Evolutionary conservation across 306 rosid species (phyloP), one percentile per base, ranked within the genome.

Genomic region (Vigna trinervia): DNA sequence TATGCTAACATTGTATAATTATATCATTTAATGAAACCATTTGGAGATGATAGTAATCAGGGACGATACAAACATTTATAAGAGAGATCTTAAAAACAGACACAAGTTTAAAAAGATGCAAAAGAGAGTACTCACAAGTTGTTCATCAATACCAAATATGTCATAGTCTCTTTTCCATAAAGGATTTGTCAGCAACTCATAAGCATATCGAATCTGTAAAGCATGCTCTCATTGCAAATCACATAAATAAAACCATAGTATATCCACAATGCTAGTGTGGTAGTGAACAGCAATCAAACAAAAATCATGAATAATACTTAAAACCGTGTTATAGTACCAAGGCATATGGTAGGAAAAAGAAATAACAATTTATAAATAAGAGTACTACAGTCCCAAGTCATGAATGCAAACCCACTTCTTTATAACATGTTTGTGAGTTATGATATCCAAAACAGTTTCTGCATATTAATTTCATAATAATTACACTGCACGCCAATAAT

Each of bases 151-250:
- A 68, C 91, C 96, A 78, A 88, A 95, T 53, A 87, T 38, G 77
- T 95, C 97, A 23, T 95, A 92, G 87, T 90, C 89, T 68, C 87
- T 91, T 86, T 95, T 95, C 97, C 97, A 88, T 6, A 78, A 30
- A 5, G 92, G 89, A 76, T 95, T 92, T 34, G 75, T 87, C 84
- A 95, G 89, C 91, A 95, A 80, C 84, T 95, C 99, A 34, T 90
- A 92, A 62, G 98, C 98, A 90, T 92, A 92, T 76, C 73, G 93
- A 84, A 95, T 76, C 96, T 92, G 93, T 75, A 84, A 82, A 74
- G 20, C 69, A 73, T 51, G 65, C 30, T 11, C 84, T 52, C 41
- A 38, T 58, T 61, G 48, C 0, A 51, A 77, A 74, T 60, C 7
- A 54, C 39, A 60, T 43, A 41, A 67, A 23, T 30, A 56, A 78